These are phyloP conservation scores for Anethum foeniculum DNA, from an alignment of 140 eudicot species.

Conservation along the genomic window DNA sequence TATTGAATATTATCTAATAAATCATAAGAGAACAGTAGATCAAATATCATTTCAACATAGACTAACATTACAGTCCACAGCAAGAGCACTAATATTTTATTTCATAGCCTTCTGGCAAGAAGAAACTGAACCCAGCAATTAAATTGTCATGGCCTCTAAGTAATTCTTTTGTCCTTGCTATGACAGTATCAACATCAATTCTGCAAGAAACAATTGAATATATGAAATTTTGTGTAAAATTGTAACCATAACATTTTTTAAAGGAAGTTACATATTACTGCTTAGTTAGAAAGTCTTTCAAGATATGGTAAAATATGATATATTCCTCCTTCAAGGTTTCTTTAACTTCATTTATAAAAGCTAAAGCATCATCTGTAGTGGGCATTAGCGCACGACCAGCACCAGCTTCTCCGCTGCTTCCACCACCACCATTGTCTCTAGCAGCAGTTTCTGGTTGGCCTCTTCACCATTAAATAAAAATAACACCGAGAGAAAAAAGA, in stretches of 20 bases:
- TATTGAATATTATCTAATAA: too few relatives aligned
- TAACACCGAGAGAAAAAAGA: not conserved
- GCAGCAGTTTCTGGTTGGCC: too few relatives aligned
- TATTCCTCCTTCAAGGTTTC: slow-evolving; percentile 31
- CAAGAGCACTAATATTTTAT: slow-evolving; percentile 9
- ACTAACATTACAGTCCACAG: too few relatives aligned
- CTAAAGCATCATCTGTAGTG: slow-evolving; percentile 26
- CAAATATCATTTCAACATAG: too few relatives aligned
- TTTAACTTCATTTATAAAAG: slow-evolving; percentile 35
- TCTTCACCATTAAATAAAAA: slow-evolving; percentile 6
- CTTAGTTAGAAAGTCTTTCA: slow-evolving; percentile 40
- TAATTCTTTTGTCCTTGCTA: slow-evolving; percentile 70
- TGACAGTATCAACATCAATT: slow-evolving; percentile 69
- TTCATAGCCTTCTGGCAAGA: slow-evolving; percentile 83
- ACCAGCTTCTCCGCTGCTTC: not conserved
- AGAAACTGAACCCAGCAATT: slow-evolving; percentile 65
- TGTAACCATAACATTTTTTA: not conserved
- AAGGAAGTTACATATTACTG: slow-evolving; percentile 17
- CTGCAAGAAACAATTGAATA: slow-evolving; percentile 29
- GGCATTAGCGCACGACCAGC: not conserved
- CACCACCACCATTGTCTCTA: not conserved
- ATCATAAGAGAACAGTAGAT: too few relatives aligned
- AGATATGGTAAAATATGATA: slow-evolving; percentile 30
- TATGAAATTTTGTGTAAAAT: not conserved
- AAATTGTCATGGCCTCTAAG: slow-evolving; percentile 69